Percentiles rank a stretch among this genome's conserved stretches.
These are phyloP conservation scores for Aspergillus quadrilineatus DNA, from an alignment of 2,329 filamentous ascomycete species.

Conservation along the genomic window DNA sequence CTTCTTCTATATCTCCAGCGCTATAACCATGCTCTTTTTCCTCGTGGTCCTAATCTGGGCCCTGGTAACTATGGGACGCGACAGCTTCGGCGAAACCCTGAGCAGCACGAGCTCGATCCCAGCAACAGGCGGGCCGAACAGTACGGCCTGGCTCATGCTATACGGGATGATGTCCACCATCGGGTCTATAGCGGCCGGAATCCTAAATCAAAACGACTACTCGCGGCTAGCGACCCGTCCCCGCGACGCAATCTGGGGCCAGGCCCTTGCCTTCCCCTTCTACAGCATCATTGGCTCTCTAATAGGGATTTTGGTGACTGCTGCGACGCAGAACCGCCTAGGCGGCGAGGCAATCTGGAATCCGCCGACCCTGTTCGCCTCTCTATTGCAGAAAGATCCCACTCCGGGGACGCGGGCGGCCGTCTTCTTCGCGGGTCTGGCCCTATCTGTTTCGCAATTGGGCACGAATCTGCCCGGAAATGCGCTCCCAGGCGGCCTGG, in stretches of 20 bases:
- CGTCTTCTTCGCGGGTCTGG: constrained; percentile 25
- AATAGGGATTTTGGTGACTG: constrained; percentile 30
- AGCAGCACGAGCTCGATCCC: not conserved
- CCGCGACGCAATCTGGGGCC: constrained; percentile 25
- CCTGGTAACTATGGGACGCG: constrained; percentile 44
- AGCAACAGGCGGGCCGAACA: not conserved
- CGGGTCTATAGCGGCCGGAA: constrained; percentile 30
- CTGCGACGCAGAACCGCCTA: constrained; percentile 29
- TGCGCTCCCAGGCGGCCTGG: constrained; percentile 30
- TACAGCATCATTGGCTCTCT: constrained; percentile 18
- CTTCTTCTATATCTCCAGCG: constrained; percentile 42
- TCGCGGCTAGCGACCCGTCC: constrained; percentile 27
- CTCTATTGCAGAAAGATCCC: constrained; percentile 21
- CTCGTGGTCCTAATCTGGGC: constrained; percentile 48
- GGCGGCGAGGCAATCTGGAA: constrained; percentile 27
- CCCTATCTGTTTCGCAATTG: constrained; percentile 28
- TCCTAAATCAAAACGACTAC: constrained; percentile 35
- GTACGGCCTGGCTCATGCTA: constrained; percentile 25
- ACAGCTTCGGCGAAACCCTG: constrained; percentile 22
- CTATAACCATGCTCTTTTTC: constrained; percentile 37
- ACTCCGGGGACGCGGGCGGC: constrained; percentile 25
- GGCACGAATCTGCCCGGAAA: constrained; percentile 28
- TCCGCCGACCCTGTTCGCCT: constrained; percentile 22
- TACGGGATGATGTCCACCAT: constrained; percentile 33
- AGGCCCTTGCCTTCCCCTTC: constrained; percentile 24